Conservation (phyloP, 257 asterid species). For the Anisodus tanguticus region DNA sequence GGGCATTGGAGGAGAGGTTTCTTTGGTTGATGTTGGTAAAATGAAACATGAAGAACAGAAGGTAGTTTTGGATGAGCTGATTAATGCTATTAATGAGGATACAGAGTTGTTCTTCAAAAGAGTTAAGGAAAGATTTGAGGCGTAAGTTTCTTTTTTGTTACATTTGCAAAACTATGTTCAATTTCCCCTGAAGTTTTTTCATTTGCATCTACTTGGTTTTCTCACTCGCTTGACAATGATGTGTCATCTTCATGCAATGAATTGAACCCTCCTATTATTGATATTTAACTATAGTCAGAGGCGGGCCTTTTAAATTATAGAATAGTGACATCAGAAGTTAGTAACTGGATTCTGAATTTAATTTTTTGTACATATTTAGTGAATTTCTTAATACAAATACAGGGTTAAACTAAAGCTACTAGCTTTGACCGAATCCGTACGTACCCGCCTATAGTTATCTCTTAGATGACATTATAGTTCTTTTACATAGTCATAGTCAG, state of each 20-base stretch:
- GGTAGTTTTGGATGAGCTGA: constrained; percentile 61
- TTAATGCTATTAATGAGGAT: constrained; percentile 57
- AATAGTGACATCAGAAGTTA: neutral
- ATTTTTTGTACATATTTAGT: too few relatives aligned
- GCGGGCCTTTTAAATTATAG: too few relatives aligned
- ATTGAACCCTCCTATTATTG: neutral
- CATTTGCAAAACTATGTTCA: neutral
- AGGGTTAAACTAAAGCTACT: too few relatives aligned
- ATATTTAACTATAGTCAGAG: neutral
- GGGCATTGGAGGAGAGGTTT: constrained; percentile 54
- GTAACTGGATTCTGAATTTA: too few relatives aligned
- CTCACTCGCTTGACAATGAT: neutral
- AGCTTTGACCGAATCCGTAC: too few relatives aligned
- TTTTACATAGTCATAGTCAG: neutral
- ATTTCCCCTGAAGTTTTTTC: neutral
- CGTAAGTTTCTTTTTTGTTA: constrained; percentile 50
- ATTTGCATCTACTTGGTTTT: neutral
- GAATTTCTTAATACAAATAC: too few relatives aligned
- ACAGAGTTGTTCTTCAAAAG: constrained; percentile 58
- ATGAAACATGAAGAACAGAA: constrained; percentile 55
- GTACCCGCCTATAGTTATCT: too few relatives aligned
- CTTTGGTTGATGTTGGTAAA: constrained; percentile 62
- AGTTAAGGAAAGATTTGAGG: constrained; percentile 79
- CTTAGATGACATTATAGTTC: neutral
- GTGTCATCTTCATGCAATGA: neutral